Base-by-base conservation (phyloP, 2,329 filamentous ascomycete genomes). In the Aspergillus sp. region DNA sequence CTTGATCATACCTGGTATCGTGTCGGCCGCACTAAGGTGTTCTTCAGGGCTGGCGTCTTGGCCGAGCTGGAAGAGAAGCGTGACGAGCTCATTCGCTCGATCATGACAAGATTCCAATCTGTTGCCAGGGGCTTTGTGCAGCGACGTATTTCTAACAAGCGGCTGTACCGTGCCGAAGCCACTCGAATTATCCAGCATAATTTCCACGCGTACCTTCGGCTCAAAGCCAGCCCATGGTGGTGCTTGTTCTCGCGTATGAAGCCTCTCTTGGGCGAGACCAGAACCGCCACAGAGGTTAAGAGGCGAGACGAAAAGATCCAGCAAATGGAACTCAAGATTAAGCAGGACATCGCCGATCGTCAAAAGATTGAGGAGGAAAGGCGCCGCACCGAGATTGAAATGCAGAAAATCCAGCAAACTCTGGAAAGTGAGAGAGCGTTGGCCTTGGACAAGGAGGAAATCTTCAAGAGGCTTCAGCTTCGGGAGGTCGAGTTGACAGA, bases 181-280 rank as follows among this genome's bases (percentile, higher is more conserved):
- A 96, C 93, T 0, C 83, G 90, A 14, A 95, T 99, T 58, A 94
- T 99, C 45, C 93, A 97, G 68, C 84, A 87, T 40, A 99, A 99
- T 69, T 94, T 99, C 69, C 87, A 91, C 47, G 87, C 94, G 2
- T 99, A 99, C 64, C 82, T 95, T 4, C 85, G 95, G 54, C 84
- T 99, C 19, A 91, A 89, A 64, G 84, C 90, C 42, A 97, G 92
- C 65, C 94, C 94, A 1, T 99, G 95, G 95, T 99, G 95, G 95
- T 88, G 90, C 62, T 81, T 99, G 4, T 89, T 97, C 60, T 87
- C 92, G 5, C 88, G 90, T 65, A 97, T 99, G 92, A 93, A 93
- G 67, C 94, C 94, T 20, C 80, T 99, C 32, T 80, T 99, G 10
- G 94, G 95, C 38, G 90, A 91, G 14, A 97, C 95, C 16, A 84